Conservation (phyloP, 352 stramenopile genomes). For the Pythium dissimile region DNA sequence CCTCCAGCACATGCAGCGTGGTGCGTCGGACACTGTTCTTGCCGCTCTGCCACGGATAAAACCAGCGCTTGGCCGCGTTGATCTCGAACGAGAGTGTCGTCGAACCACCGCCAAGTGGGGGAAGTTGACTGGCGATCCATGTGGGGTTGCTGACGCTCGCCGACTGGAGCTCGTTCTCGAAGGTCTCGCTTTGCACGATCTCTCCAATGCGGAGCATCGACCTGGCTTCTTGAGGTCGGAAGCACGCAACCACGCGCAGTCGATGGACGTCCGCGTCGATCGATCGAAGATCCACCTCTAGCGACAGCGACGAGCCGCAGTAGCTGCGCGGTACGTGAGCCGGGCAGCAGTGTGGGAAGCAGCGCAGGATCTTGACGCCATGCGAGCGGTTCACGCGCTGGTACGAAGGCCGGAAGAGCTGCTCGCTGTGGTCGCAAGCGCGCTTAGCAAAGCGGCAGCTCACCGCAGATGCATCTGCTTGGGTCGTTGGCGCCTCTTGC, state of each 20-base stretch:
- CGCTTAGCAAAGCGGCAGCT: slow-evolving; percentile 5
- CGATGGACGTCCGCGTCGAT: not conserved
- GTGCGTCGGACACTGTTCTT: not conserved
- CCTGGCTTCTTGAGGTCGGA: not conserved
- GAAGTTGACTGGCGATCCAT: no score
- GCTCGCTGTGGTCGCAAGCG: not conserved
- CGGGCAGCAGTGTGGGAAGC: slow-evolving; percentile 34
- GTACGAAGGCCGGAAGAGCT: slow-evolving; percentile 7
- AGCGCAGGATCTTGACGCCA: slow-evolving; percentile 15
- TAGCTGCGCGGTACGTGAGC: slow-evolving; percentile 32
- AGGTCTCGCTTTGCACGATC: not conserved
- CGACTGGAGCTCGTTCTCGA: slow-evolving; percentile 1
- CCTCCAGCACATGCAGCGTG: slow-evolving; percentile 4
- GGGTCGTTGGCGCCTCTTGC: no score
- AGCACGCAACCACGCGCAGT: slow-evolving; percentile 2
- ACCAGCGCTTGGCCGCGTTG: slow-evolving; percentile 3
- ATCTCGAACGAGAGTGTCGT: not conserved
- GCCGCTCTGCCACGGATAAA: slow-evolving; percentile 5
- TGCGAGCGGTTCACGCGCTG: slow-evolving; percentile 12
- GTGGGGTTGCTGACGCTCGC: not conserved
- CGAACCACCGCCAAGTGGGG: not conserved
- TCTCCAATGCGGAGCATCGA: not conserved
- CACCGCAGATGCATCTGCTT: not conserved
- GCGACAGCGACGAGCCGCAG: slow-evolving; percentile 24
- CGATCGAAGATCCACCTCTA: slow-evolving; percentile 3